Percentiles rank a stretch among this genome's conserved stretches.
Conservation (phyloP, 225 moss, liverwort and hornwort genomes). For the Polytrichum formosum region DNA sequence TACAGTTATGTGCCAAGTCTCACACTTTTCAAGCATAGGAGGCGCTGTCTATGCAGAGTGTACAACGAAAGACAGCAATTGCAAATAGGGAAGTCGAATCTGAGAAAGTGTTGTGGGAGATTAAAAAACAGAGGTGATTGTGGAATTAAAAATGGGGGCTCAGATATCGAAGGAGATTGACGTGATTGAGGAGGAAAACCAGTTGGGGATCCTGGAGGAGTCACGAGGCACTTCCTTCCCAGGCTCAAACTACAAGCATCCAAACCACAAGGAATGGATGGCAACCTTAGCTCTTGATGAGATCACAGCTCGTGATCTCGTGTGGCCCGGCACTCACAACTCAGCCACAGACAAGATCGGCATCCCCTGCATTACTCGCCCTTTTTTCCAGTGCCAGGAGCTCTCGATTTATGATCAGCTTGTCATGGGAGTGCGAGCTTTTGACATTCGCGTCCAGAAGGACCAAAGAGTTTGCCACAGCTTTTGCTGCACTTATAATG, state of each 20-base stretch:
- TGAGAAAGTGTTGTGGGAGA: background rate
- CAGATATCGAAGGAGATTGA: constrained; percentile 49
- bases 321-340: constrained; percentile 95
- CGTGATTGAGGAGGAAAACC: constrained; percentile 41
- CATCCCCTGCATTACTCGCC: constrained; percentile 57
- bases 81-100: background rate
- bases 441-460: constrained; percentile 84
- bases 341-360: constrained; percentile 85
- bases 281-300: constrained; percentile 35
- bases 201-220: constrained; percentile 46
- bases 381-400: constrained; percentile 54
- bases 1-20: no score
- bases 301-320: constrained; percentile 38
- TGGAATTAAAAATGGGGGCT: constrained; percentile 49
- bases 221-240: constrained; percentile 46
- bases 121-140: background rate
- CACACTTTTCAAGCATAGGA: no score
- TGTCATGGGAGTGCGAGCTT: constrained; percentile 62
- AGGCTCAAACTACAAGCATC: constrained; percentile 42
- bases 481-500: constrained; percentile 47
- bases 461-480: constrained; percentile 79
- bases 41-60: no score
- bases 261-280: constrained; percentile 88
- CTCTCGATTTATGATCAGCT: constrained; percentile 88
- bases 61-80: no score